Conservation (phyloP, 257 asterid species). For the Ophiorrhiza pumila region DNA sequence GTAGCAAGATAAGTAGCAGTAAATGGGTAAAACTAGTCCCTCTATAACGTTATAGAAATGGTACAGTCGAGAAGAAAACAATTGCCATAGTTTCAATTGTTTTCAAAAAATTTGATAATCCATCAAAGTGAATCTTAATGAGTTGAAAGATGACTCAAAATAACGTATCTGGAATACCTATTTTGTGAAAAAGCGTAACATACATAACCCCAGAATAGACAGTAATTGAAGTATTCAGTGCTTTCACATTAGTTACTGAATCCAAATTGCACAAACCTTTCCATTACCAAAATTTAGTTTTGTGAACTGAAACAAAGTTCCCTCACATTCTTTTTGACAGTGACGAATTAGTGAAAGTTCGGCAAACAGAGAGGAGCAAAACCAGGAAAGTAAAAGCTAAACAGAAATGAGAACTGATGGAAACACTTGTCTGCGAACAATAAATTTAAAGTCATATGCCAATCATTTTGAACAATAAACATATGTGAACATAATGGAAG, state of each 20-base stretch:
- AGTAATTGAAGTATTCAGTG: not conserved
- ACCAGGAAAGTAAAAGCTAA: not conserved
- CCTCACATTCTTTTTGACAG: too few species aligned
- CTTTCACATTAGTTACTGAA: not conserved
- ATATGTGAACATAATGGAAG: not conserved
- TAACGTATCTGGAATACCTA: not conserved
- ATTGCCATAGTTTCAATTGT: not conserved
- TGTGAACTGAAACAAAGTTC: not conserved
- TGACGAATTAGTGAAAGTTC: too few species aligned
- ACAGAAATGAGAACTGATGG: not conserved
- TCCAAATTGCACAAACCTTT: not conserved
- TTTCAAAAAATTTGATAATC: not conserved
- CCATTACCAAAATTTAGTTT: too few species aligned
- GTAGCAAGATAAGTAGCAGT: slow-evolving; percentile 4
- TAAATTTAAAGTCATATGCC: not conserved
- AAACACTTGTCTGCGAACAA: not conserved
- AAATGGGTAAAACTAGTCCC: not conserved
- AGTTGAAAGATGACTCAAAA: not conserved
- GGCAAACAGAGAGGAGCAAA: not conserved
- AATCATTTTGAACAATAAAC: not conserved
- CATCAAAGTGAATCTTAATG: not conserved
- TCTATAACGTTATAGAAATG: not conserved
- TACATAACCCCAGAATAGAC: not conserved
- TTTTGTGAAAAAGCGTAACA: not conserved
- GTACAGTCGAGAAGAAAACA: not conserved